Base-by-base conservation (phyloP, 192 early-diverging fungal genomes). In the Mortierella antarctica region DNA sequence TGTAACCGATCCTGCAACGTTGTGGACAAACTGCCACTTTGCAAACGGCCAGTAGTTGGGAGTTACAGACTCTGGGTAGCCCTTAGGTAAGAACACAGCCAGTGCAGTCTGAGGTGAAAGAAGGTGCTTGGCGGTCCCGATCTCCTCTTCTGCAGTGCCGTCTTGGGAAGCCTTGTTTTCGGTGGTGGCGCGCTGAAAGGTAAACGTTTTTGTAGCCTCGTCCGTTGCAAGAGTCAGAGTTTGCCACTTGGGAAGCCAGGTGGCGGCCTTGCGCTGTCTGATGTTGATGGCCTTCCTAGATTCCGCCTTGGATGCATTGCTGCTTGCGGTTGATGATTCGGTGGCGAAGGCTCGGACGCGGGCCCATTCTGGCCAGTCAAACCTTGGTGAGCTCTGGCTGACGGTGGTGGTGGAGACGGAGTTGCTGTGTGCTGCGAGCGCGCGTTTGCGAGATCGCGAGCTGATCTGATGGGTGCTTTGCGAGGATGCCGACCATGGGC, bases 11-110 rank as follows among this genome's bases (percentile, higher is more conserved):
- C 94, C 95, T 4, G 93, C 82, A 8, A 94, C 87, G 65, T 91
- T 93, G 68, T 95, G 90, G 21, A 90, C 60, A 74, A 96, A 93
- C 73, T 93, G 90, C 91, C 93, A 96, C 57, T 92, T 83, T 40
- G 89, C 88, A 82, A 93, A 96, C 12, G 83, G 76, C 42, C 87
- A 83, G 74, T 96, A 96, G 80, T 94, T 91, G 45, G 85, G 82
- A 8, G 92, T 88, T 8, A 96, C 93, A 0, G 92, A 88, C 51
- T 88, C 84, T 39, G 92, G 92, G 68, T 90, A 95, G 46, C 89
- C 91, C 49, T 91, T 87, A 9, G 95, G 95, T 48, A 96, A 82
- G 66, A 96, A 96, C 14, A 87, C 85, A 6, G 69, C 74, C 1
- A 83, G 74, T 4, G 69, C 47, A 1, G 57, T 71, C 69, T 79